These are phyloP conservation scores for Pachysolen tannophilus DNA, from an alignment of 805 yeast species.

Conservation along the genomic window DNA sequence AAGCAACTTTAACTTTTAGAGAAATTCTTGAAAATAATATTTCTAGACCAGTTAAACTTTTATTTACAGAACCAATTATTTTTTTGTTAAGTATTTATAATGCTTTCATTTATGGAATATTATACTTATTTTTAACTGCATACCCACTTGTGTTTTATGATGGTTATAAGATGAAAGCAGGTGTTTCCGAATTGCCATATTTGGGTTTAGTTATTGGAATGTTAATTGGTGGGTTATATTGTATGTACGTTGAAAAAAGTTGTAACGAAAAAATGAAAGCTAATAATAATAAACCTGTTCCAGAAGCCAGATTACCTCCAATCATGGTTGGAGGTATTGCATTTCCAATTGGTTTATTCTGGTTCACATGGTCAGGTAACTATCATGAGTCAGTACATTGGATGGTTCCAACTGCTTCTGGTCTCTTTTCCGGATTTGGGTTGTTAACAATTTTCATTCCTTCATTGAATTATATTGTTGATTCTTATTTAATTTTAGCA, in stretches of 20 bases:
- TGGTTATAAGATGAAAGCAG: constrained; percentile 55
- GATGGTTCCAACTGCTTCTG: constrained; percentile 24
- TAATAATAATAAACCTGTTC: constrained; percentile 56
- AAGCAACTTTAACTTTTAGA: constrained; percentile 41
- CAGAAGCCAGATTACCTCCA: constrained; percentile 75
- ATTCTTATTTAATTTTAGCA: constrained; percentile 47
- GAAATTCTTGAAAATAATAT: constrained; percentile 59
- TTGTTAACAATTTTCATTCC: constrained; percentile 52
- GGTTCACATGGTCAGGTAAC: constrained; percentile 87
- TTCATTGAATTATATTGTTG: constrained; percentile 52
- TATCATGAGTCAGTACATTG: constrained; percentile 66
- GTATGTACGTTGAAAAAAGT: constrained; percentile 46
- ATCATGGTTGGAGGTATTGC: constrained; percentile 64
- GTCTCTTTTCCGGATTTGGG: constrained; percentile 37
- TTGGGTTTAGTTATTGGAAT: constrained; percentile 67
- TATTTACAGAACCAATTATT: constrained; percentile 63
- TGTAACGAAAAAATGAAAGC: constrained; percentile 38
- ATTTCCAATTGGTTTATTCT: constrained; percentile 73
- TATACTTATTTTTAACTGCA: constrained; percentile 67
- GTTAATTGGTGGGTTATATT: constrained; percentile 43
- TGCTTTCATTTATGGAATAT: constrained; percentile 73
- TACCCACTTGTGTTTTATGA: constrained; percentile 61
- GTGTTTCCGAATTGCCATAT: constrained; percentile 74
- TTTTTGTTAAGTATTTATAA: constrained; percentile 60
- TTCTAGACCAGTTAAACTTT: constrained; percentile 60